A percentile compares a stretch with the other conserved stretches of the same genome.
These are phyloP conservation scores for Eutrema heterophyllum DNA, from an alignment of 345 rosid genomes.

Conservation along the genomic window DNA sequence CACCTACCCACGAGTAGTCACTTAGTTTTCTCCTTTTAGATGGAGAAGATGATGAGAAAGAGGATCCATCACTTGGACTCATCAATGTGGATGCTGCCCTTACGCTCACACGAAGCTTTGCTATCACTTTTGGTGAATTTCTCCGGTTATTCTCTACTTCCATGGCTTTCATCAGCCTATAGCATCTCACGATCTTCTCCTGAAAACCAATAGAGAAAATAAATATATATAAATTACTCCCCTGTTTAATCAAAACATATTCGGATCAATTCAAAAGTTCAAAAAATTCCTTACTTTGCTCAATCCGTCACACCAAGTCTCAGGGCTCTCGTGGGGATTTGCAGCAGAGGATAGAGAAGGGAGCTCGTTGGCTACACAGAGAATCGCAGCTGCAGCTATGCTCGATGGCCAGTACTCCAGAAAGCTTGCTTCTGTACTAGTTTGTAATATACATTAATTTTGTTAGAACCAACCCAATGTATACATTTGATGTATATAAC, in stretches of 20 bases:
- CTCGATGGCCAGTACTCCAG: constrained; percentile 85
- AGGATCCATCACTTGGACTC: constrained; percentile 40
- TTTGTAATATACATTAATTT: neutral
- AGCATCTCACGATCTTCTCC: constrained; percentile 83
- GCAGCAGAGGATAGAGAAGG: constrained; percentile 60
- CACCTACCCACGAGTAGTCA: constrained; percentile 59
- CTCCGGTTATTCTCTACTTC: constrained; percentile 41
- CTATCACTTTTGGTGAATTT: constrained; percentile 47
- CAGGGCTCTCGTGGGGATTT: constrained; percentile 67
- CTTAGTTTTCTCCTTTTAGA: constrained; percentile 71
- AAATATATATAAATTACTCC: neutral
- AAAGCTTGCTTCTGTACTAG: constrained; percentile 72
- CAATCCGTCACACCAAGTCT: constrained; percentile 95
- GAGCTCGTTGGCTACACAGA: constrained; percentile 74
- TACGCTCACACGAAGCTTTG: constrained; percentile 63
- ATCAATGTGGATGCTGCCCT: constrained; percentile 38
- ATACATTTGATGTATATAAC: neutral
- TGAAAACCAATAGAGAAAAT: constrained; percentile 23
- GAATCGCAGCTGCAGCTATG: constrained; percentile 89
- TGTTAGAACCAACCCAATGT: constrained; percentile 5
- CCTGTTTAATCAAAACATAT: neutral
- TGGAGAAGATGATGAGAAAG: constrained; percentile 35
- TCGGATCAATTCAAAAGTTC: too few relatives aligned
- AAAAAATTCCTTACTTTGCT: constrained; percentile 61
- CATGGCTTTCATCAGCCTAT: constrained; percentile 66